Conservation (phyloP, 805 yeast species). For the Candida glaebosa region DNA sequence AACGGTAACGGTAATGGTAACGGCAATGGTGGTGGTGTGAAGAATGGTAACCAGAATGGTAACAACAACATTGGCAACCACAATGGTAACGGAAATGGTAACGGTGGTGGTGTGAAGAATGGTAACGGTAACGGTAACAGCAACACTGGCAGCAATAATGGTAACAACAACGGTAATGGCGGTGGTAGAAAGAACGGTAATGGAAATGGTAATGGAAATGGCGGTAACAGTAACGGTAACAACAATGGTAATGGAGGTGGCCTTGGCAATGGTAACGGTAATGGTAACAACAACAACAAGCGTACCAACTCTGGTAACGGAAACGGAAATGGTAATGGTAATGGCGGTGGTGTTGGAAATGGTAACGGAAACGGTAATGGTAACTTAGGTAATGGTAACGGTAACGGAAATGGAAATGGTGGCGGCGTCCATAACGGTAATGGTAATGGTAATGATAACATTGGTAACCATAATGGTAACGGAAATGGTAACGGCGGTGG, state of each 20-base stretch:
- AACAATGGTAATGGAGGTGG: conserved; percentile 12
- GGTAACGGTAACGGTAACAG: conserved; percentile 6
- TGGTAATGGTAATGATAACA: conserved; percentile 2
- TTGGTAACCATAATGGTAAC: neutral
- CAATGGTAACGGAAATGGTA: conserved; percentile 9
- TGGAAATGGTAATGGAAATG: conserved; percentile 4
- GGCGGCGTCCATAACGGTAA: conserved; percentile 14
- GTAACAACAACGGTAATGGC: conserved; percentile 16
- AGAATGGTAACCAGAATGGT: conserved; percentile 14
- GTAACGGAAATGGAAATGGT: conserved; percentile 10
- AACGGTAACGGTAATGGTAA: conserved; percentile 11
- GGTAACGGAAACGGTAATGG: conserved; percentile 7
- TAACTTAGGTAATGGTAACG: neutral
- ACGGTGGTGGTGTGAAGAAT: conserved; percentile 6
- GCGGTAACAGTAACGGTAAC: conserved; percentile 1
- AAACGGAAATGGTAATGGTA: conserved; percentile 12
- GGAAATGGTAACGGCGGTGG: neutral
- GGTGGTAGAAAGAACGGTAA: conserved; percentile 9
- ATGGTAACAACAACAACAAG: neutral
- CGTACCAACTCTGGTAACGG: neutral
- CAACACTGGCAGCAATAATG: conserved; percentile 10
- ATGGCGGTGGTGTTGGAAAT: conserved; percentile 11
- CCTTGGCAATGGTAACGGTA: conserved; percentile 13
- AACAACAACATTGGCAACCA: conserved; percentile 9
- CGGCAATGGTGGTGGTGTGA: conserved; percentile 8